Evolutionary conservation across 78 protist species (phyloP), one percentile per base, ranked within the genome.

Genomic region (Dictyostelium purpureum): DNA sequence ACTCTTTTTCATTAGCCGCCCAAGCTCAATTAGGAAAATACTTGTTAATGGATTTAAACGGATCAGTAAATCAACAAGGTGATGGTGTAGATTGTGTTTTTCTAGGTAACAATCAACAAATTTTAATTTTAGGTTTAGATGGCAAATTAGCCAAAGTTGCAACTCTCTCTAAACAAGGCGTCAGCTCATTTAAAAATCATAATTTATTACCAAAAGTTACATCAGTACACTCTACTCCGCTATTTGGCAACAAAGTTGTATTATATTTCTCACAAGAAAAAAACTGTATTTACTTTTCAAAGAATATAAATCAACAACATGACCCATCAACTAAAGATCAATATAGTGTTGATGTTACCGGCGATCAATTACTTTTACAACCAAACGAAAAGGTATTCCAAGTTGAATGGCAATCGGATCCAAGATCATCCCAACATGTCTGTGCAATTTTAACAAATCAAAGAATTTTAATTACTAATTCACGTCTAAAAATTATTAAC

Each of bases 361-460:
- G 49, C 16, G 57, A 75, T 1, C 16, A 71, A 19, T n/a, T 85
- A 24, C 33, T 59, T 26, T 70, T 85, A 1, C n/a, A 73, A n/a
- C 24, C 70, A 1, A 73, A 52, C n/a, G 92, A 85, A 38, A 85
- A 57, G 19, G 92, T 85, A 9, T 52, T 59, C 42, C 33, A 74
- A 56, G 21, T 85, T 9, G 82, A 85, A 35, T 85, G 92, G 92
- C 92, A 85, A 73, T 51, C 92, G 21, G 92, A 85, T 57, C 56
- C 54, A n/a, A 51, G 59, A 59, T 71, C 66, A 35, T 31, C n/a
- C 26, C 77, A 54, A 33, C 12, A 49, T 21, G 38, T 85, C 26
- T 85, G 92, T n/a, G 80, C 92, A 6, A 73, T 85, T 0, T 18
- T 85, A 33, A 85, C 92, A 9, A 79, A 85, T 52, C 45, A 42